Conservation (phyloP, 441 rosid genomes). For the California macrophylla region DNA sequence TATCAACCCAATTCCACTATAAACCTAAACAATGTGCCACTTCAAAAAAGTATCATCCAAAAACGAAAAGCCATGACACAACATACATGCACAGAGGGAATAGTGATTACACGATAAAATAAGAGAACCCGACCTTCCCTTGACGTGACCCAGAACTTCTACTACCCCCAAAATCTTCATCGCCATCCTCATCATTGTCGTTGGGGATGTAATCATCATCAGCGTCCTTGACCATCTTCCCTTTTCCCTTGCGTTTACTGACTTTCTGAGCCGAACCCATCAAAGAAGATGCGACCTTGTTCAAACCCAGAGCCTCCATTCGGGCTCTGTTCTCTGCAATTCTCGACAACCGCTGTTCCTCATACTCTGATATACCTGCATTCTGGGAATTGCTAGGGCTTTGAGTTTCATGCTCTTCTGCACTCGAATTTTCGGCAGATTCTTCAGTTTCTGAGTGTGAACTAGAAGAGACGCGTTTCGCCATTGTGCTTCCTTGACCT, state of each 20-base stretch:
- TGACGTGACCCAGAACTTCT: slow-evolving; percentile 27
- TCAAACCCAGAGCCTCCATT: slow-evolving; percentile 73
- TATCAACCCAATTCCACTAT: not conserved
- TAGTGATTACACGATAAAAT: not conserved
- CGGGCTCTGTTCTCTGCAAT: slow-evolving; percentile 76
- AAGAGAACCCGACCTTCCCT: slow-evolving; percentile 30
- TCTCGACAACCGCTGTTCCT: slow-evolving; percentile 60
- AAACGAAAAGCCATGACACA: too few species aligned
- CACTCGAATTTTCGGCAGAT: slow-evolving; percentile 23
- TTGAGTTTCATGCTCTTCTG: slow-evolving; percentile 12
- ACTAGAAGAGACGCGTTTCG: slow-evolving; percentile 7
- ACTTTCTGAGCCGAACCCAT: slow-evolving; percentile 28
- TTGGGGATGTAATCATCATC: slow-evolving; percentile 53
- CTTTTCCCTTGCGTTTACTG: slow-evolving; percentile 32
- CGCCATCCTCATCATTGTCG: slow-evolving; percentile 25
- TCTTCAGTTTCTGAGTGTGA: slow-evolving; percentile 24
- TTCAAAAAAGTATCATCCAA: not conserved
- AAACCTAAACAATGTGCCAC: not conserved
- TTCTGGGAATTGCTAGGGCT: slow-evolving; percentile 6
- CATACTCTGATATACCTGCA: slow-evolving; percentile 42
- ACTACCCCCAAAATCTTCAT: slow-evolving; percentile 31
- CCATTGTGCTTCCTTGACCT: slow-evolving; percentile 12
- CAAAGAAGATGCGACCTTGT: slow-evolving; percentile 44
- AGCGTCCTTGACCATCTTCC: slow-evolving; percentile 26
- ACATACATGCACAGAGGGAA: not conserved